These are phyloP conservation scores for Datisca glomerata DNA, from an alignment of 306 rosid species.

Conservation along the genomic window DNA sequence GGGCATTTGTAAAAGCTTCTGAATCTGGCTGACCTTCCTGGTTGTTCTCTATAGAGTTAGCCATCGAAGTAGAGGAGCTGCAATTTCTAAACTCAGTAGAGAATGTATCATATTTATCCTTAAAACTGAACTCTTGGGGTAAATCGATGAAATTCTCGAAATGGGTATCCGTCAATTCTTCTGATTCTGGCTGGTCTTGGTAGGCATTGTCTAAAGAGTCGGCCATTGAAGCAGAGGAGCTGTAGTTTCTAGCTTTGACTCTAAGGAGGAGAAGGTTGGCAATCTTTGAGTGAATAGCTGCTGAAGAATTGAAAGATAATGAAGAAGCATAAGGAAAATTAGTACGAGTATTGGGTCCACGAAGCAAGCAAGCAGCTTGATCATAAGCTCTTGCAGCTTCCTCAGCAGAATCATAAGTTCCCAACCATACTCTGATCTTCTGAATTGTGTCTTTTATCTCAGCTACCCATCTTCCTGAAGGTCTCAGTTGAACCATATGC, in stretches of 20 bases:
- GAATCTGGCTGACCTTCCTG: slow-evolving; percentile 15
- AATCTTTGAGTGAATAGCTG: slow-evolving; percentile 77
- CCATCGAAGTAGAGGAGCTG: slow-evolving; percentile 8
- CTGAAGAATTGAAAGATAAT: slow-evolving; percentile 33
- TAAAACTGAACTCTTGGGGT: slow-evolving; percentile 40
- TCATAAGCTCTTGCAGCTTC: slow-evolving; percentile 92
- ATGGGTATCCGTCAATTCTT: slow-evolving; percentile 16
- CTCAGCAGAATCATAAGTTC: slow-evolving; percentile 83
- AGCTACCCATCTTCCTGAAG: slow-evolving; percentile 88
- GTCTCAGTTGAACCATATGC: slow-evolving; percentile 83
- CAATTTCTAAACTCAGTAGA: no score
- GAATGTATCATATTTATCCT: slow-evolving; percentile 29
- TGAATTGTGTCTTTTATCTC: slow-evolving; percentile 85
- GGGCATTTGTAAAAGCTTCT: slow-evolving; percentile 11
- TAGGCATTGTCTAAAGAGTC: no score
- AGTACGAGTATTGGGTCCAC: slow-evolving; percentile 71
- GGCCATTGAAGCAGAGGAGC: slow-evolving; percentile 8
- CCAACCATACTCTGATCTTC: slow-evolving; percentile 84
- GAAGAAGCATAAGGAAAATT: slow-evolving; percentile 73
- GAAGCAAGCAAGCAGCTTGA: slow-evolving; percentile 80
- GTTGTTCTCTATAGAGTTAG: no score
- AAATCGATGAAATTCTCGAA: slow-evolving; percentile 42
- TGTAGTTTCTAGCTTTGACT: slow-evolving; percentile 53
- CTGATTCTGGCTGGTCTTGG: slow-evolving; percentile 16
- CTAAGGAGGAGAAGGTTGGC: slow-evolving; percentile 72